Evolutionary conservation across 2,329 filamentous ascomycete species (phyloP).

Genomic region (Akanthomyces muscarius): DNA sequence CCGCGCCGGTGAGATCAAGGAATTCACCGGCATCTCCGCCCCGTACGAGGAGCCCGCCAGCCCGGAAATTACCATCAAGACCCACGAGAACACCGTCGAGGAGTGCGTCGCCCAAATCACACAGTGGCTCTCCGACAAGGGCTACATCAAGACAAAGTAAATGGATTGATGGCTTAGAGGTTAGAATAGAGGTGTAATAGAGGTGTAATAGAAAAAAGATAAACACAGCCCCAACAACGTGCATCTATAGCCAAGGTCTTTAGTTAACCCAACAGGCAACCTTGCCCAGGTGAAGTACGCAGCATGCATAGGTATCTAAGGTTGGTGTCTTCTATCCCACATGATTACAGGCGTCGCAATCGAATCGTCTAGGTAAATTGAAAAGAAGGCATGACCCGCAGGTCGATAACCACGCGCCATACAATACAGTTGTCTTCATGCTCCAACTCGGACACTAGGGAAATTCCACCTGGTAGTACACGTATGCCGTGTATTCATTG

Average conservation of each 20-base stretch:
- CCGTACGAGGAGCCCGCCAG: conserved; percentile 88
- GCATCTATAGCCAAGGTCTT: not conserved
- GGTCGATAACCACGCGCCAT: not conserved
- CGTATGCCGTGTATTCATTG: conserved; percentile 88
- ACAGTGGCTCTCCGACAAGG: conserved; percentile 69
- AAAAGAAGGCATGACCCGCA: not conserved
- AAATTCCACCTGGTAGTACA: conserved; percentile 94
- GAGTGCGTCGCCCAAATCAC: conserved; percentile 85
- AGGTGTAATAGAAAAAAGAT: not conserved
- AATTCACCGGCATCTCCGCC: conserved; percentile 93
- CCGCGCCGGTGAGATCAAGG: conserved; percentile 86
- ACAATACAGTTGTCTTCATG: conserved; percentile 4
- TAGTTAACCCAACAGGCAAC: not conserved
- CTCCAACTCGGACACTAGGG: conserved; percentile 29
- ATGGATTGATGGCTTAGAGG: not conserved
- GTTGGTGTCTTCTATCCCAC: not conserved
- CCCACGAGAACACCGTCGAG: conserved; percentile 77
- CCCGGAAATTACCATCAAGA: conserved; percentile 83
- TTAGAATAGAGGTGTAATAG: not conserved
- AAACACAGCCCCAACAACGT: not conserved
- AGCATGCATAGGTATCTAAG: not conserved
- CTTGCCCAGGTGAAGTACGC: not conserved
- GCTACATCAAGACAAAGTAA: conserved; percentile 35
- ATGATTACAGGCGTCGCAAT: not conserved
- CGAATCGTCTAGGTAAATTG: conserved; percentile 7